Evolutionary conservation across 495 filamentous ascomycete species (phyloP).

Genomic region (Penicillium robsamsonii): DNA sequence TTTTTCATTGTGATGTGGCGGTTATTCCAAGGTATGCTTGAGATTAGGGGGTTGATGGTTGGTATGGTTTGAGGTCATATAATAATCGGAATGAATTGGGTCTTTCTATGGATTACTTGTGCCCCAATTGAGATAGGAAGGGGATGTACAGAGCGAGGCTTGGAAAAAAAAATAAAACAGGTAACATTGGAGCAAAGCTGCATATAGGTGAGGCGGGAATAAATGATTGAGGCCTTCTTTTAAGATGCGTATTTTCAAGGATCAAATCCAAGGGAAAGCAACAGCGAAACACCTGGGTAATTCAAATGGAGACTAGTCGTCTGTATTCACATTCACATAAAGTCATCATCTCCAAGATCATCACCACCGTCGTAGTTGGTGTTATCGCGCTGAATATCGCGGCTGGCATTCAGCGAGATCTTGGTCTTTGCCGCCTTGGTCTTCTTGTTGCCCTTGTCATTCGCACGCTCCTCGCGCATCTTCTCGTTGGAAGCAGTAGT

Average conservation of each 20-base stretch:
- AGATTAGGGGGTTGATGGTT: background rate
- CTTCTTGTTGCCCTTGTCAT: slow-evolving; percentile 96
- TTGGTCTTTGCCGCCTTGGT: slow-evolving; percentile 93
- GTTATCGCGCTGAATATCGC: slow-evolving; percentile 67
- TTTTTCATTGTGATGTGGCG: background rate
- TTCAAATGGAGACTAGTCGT: slow-evolving; percentile 16
- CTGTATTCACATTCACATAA: slow-evolving; percentile 54
- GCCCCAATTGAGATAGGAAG: background rate
- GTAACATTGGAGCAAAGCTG: background rate
- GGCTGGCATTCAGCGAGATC: slow-evolving; percentile 68
- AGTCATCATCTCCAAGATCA: slow-evolving; percentile 72
- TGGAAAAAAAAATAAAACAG: background rate
- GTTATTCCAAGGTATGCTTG: too few relatives aligned
- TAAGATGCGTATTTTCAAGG: slow-evolving; percentile 17
- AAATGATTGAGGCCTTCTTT: slow-evolving; percentile 1
- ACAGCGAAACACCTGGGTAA: slow-evolving; percentile 4
- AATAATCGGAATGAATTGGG: slow-evolving; percentile 13
- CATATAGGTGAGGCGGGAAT: background rate
- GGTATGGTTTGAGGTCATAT: slow-evolving; percentile 2
- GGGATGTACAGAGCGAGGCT: slow-evolving; percentile 17
- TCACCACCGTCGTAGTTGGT: slow-evolving; percentile 74
- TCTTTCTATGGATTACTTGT: slow-evolving; percentile 14
- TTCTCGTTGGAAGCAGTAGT: slow-evolving; percentile 93
- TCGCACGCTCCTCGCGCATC: slow-evolving; percentile 96
- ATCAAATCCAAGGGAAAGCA: slow-evolving; percentile 15